Base-by-base conservation (phyloP, 1,139 yeast species). In the Scheffersomyces titani region DNA sequence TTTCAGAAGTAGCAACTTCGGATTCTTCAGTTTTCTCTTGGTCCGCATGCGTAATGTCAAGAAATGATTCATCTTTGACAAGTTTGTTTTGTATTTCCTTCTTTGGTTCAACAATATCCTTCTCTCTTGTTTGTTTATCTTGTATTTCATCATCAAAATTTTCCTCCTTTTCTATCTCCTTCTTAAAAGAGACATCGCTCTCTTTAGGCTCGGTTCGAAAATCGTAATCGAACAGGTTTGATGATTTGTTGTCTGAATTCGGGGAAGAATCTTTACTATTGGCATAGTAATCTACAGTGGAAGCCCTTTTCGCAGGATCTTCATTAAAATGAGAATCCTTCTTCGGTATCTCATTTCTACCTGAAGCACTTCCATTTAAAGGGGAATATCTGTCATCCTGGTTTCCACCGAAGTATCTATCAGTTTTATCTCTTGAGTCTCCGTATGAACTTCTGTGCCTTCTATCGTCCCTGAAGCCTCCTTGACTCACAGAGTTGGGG, bases 141-240 rank as follows among this genome's bases (percentile, higher is more conserved):
- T 36, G 20, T 46, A 19, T 46, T 4, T 7, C n/a, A 19, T 6
- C 9, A 18, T 6, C 20, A 19, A 9, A 2, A 1, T 46, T 19
- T 9, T 20, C 24, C 7, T 45, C 51, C 30, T 18, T 51, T 48
- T 40, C 21, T 51, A 18, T 19, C 36, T 24, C 36, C 5, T 19
- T 36, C 54, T 51, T 18, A 9, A 45, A 18, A 21, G 36, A 20
- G 21, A 18, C 47, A 18, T 6, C 46, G 45, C n/a, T 47, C 47
- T 19, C 24, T 19, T 22, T 47, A 6, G 18, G 7, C n/a, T 45
- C 44, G 21, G 6, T 49, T 11, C 19, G 21, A 6, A 56, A 58
- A 19, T 62, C 66, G 45, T 63, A 65, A 48, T 63, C 65, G 55
- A 63, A 63, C 13, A 63, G 55, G 54, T 61, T 62, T 20, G 54